Evolutionary conservation across 441 rosid genomes (phyloP).

Genomic region (Corymbia citriodora): DNA sequence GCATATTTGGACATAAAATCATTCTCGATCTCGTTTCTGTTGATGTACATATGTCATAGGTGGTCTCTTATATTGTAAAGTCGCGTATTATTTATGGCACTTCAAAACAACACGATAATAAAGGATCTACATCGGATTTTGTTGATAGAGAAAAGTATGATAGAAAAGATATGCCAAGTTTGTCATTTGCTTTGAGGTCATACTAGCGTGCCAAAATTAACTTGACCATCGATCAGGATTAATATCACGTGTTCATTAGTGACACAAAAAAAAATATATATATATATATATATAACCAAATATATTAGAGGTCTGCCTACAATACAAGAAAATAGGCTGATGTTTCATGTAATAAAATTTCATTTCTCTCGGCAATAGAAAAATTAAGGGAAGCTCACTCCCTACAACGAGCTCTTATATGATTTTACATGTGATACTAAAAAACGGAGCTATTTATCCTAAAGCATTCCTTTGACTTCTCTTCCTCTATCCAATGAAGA

Average conservation of each 20-base stretch:
- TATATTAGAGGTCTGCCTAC: background rate
- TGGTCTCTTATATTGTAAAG: background rate
- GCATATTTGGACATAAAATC: background rate
- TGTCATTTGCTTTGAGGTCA: background rate
- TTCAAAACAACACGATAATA: background rate
- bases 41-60: background rate
- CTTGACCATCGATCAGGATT: background rate
- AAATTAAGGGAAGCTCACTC: background rate
- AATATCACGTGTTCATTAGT: background rate
- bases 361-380: background rate
- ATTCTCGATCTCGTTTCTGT: background rate
- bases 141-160: background rate
- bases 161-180: background rate
- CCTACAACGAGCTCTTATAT: accelerated
- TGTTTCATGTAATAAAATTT: background rate
- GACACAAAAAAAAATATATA: no score
- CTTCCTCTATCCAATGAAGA: background rate
- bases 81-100: background rate
- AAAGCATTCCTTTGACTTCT: background rate
- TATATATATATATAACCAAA: background rate
- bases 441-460: background rate
- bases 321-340: background rate
- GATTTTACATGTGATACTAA: background rate
- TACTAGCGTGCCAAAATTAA: background rate
- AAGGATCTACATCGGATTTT: background rate